Base-by-base conservation (phyloP, 495 filamentous ascomycete species). In the Hypoxylon fuscum region DNA sequence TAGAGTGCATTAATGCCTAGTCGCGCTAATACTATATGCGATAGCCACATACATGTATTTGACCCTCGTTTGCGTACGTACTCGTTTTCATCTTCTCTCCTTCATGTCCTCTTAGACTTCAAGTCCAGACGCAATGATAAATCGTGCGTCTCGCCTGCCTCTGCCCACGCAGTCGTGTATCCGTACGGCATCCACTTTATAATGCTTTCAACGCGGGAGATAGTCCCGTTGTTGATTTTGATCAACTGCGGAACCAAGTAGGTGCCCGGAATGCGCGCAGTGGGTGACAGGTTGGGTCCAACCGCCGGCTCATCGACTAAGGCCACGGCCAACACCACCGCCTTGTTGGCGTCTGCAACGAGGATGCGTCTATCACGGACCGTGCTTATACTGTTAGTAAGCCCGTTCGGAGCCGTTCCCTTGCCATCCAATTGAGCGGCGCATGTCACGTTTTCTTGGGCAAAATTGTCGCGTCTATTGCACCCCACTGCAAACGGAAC, bases 111-210 rank as follows among this genome's bases (percentile, higher is more conserved):
- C 41, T 43, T 23, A 2, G 18, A 11, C 41, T 43, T 43, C 38
- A 21, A 18, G n/a, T 42, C 15, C 17, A 20, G 20, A 7, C 15
- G 17, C 38, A 42, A 42, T 31, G n/a, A 53, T 31, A 12, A n/a
- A 32, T 40, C n/a, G n/a, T 40, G 21, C 34, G 14, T 22, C 25
- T 23, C 38, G n/a, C 34, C 12, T 11, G 1, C 49, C 17, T 59
- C 44, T 11, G 21, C 18, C 68, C 68, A 68, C 32, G 44, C 63
- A 18, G 64, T 58, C 7, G 45, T 55, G 34, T 70, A 70, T 41
- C 68, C 68, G 22, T 45, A 68, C 1, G 64, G 64, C 50, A 70
- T 53, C 64, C 68, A 70, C 43, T 68, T 67, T 5, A 68, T 48
- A 15, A 62, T 55, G 38, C 59, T 67, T 38, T 70, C 63, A 8